Conservation (phyloP, 345 rosid genomes). For the Aquilaria malaccensis region DNA sequence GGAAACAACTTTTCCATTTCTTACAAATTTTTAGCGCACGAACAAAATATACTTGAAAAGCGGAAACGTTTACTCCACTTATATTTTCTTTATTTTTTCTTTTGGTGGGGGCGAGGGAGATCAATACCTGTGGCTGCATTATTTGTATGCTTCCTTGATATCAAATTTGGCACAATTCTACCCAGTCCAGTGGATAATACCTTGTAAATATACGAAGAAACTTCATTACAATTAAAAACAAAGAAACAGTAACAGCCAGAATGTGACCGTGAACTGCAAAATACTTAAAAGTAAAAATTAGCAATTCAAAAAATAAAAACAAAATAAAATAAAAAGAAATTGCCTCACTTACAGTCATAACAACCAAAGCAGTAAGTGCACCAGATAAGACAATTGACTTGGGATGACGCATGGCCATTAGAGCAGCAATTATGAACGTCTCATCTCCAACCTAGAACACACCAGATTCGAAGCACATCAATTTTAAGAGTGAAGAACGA, state of each 20-base stretch:
- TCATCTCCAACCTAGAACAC: conserved; percentile 86
- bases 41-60: no score
- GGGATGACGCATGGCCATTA: conserved; percentile 99
- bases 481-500: background rate
- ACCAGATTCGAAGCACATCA: background rate
- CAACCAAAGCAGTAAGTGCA: conserved; percentile 84
- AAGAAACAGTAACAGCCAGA: conserved; percentile 7
- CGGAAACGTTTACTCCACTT: no score
- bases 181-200: conserved; percentile 99
- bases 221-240: conserved; percentile 11
- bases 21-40: no score
- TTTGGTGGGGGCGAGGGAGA: background rate
- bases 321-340: background rate
- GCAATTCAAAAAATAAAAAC: background rate
- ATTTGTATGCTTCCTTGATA: conserved; percentile 97
- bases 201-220: conserved; percentile 31
- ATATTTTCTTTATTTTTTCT: no score
- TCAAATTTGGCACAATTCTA: conserved; percentile 96
- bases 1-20: no score
- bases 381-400: conserved; percentile 90
- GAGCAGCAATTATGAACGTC: conserved; percentile 97
- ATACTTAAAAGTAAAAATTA: background rate
- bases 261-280: background rate
- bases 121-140: conserved; percentile 89
- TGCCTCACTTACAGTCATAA: conserved; percentile 79